These are phyloP conservation scores for Penicillium decumbens DNA, from an alignment of 2,329 filamentous ascomycete species.

Conservation along the genomic window DNA sequence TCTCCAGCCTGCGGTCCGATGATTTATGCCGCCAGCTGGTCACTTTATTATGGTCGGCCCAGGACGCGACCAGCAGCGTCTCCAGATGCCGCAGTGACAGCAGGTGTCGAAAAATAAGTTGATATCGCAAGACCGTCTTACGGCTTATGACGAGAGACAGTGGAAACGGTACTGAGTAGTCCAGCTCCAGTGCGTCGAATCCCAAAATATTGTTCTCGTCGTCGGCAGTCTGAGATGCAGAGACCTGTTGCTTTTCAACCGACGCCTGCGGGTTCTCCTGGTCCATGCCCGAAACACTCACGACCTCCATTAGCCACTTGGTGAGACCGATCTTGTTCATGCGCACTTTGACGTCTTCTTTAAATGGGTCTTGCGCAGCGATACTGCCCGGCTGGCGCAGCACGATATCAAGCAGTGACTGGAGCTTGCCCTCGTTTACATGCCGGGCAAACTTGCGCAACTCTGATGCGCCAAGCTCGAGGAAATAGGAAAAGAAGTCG, in stretches of 20 bases:
- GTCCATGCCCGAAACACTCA: slow-evolving; percentile 93
- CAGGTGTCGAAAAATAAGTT: slow-evolving; percentile 90
- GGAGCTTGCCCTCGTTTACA: slow-evolving; percentile 88
- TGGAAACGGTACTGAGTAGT: slow-evolving; percentile 91
- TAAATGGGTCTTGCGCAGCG: slow-evolving; percentile 91
- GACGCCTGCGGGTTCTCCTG: slow-evolving; percentile 63
- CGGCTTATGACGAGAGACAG: slow-evolving; percentile 91
- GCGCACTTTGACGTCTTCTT: slow-evolving; percentile 94
- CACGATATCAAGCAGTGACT: slow-evolving; percentile 91
- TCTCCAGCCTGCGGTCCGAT: slow-evolving; percentile 67
- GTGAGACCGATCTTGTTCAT: slow-evolving; percentile 94
- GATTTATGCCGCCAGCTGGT: slow-evolving; percentile 78
- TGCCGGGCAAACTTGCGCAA: slow-evolving; percentile 81
- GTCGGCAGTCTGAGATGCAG: slow-evolving; percentile 59
- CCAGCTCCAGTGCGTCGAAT: slow-evolving; percentile 87
- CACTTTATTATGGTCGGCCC: slow-evolving; percentile 82
- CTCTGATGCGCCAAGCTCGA: slow-evolving; percentile 85
- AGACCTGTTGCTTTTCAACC: slow-evolving; percentile 67
- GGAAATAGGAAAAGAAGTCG: slow-evolving; percentile 97
- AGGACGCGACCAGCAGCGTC: slow-evolving; percentile 76
- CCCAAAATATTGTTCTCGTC: slow-evolving; percentile 83
- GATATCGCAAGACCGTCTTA: slow-evolving; percentile 95
- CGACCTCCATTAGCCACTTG: slow-evolving; percentile 90
- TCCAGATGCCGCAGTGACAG: slow-evolving; percentile 86
- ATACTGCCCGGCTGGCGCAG: slow-evolving; percentile 94